Evolutionary conservation across 129 eudicot species (phyloP), one percentile per base, ranked within the genome.

Genomic region (Kitagawia praeruptora): DNA sequence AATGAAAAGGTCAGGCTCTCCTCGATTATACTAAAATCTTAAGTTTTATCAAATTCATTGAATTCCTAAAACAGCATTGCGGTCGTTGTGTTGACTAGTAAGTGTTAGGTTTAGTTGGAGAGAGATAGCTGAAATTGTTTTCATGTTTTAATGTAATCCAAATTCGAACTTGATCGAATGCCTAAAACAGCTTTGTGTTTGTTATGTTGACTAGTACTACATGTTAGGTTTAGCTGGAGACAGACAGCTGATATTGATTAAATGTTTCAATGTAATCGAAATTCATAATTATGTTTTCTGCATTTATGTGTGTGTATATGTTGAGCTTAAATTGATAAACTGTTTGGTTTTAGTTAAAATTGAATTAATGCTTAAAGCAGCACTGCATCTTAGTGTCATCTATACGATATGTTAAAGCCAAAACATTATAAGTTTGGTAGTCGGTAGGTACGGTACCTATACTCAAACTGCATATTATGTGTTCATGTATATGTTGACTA

Each of bases 1-100:
- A 86, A 85, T 64, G 99, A 95, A 75, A 95, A 92, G 97, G 99
- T 91, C 76, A 81, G 90, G 2, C 51, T 11, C 4, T 45, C 15
- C 15, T 15, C 28, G 10, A 12, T 73, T 45, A 0, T 0, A 6
- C 16, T 39, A 1, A 2, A 25, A 3, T 8, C 14, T 19, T n/a
- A 6, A 34, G 8, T 70, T 16, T 46, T 46, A 11, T 46, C 48
- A 8, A 18, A 58, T n/a, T 58, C 0, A 58, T 58, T 31, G 15
- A 58, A 19, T 58, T 5, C 67, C 5, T 58, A 8, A 1, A n/a
- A 58, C 67, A n/a, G 4, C 12, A n/a, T 58, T 58, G 67, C 10
- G 34, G n/a, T 67, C 38, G 48, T 75, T 16, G 4, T 49, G 48
- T 10, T 48, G 48, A 45, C 48, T 45, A 45, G 9, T 34, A 16